Evolutionary conservation across 768 basidiomycete genomes (phyloP).

Genomic region (Cystoderma amianthinum): DNA sequence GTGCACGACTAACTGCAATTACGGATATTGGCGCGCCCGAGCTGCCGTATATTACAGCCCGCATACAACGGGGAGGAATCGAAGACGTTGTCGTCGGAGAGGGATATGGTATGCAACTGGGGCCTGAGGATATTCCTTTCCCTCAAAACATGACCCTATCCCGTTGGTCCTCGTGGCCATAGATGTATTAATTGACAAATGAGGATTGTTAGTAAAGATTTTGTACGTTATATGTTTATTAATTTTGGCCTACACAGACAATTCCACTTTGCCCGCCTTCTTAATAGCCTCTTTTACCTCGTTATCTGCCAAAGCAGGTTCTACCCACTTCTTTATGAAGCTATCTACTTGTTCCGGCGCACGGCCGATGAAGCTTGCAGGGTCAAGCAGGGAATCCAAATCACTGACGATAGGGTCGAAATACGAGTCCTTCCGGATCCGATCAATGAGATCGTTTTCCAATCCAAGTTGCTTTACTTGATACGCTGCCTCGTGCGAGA

Average conservation of each 20-base stretch:
- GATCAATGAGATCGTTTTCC: constrained; percentile 92
- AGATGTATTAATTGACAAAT: no score
- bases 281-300: constrained; percentile 50
- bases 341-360: constrained; percentile 93
- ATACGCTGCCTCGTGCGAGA: constrained; percentile 90
- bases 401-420: constrained; percentile 83
- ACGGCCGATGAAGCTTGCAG: constrained; percentile 84
- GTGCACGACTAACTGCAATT: no score
- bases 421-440: constrained; percentile 76
- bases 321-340: constrained; percentile 85
- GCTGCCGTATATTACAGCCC: no score
- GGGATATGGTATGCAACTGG: no score
- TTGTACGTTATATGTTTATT: neutral
- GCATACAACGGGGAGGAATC: no score
- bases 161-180: no score
- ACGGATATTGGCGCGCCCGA: no score
- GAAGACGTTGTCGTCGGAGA: no score
- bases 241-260: constrained; percentile 45
- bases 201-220: no score
- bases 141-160: no score
- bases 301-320: constrained; percentile 62
- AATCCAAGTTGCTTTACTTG: constrained; percentile 94
- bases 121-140: no score
- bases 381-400: constrained; percentile 75
- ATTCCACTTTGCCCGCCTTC: constrained; percentile 52